phyloP scores from a whole-genome alignment of 305 asterid genomes.

The Striga hermonthica region DNA sequence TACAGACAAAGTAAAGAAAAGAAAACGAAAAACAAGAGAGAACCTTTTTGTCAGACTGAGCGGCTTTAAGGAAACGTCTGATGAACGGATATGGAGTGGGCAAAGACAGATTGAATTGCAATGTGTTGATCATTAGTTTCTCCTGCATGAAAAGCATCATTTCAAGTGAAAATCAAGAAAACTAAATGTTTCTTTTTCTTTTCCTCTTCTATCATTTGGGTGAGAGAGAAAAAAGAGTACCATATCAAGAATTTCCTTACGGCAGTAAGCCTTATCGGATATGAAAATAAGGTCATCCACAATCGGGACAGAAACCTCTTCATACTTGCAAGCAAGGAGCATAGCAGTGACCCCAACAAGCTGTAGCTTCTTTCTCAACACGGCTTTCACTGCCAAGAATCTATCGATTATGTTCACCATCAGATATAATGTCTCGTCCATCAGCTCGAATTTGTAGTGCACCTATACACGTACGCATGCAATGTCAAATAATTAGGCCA shows the following conservation, averaged over 20 bases:
- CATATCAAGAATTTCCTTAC: constrained; percentile 66
- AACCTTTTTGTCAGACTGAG: constrained; percentile 65
- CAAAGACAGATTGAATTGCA: constrained; percentile 69
- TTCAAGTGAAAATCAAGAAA: neutral
- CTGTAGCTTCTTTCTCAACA: constrained; percentile 59
- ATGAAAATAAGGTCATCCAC: constrained; percentile 65
- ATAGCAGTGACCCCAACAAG: constrained; percentile 67
- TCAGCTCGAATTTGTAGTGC: constrained; percentile 74
- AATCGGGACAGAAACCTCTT: constrained; percentile 73
- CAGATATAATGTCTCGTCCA: constrained; percentile 67
- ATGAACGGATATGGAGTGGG: constrained; percentile 87
- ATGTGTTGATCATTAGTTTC: constrained; percentile 62
- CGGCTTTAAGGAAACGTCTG: constrained; percentile 81
- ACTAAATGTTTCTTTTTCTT: neutral
- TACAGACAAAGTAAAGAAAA: neutral
- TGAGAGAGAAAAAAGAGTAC: constrained; percentile 26
- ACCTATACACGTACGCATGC: constrained; percentile 37
- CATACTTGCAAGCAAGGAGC: constrained; percentile 81
- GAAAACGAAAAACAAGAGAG: constrained; percentile 5
- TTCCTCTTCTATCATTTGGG: neutral
- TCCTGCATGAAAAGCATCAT: constrained; percentile 46
- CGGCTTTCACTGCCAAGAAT: constrained; percentile 47
- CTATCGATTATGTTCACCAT: constrained; percentile 68
- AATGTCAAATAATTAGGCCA: neutral
- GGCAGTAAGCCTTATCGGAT: constrained; percentile 63